These are phyloP conservation scores for Phytopythium ostracodes DNA, from an alignment of 352 stramenopile species.

Conservation along the genomic window DNA sequence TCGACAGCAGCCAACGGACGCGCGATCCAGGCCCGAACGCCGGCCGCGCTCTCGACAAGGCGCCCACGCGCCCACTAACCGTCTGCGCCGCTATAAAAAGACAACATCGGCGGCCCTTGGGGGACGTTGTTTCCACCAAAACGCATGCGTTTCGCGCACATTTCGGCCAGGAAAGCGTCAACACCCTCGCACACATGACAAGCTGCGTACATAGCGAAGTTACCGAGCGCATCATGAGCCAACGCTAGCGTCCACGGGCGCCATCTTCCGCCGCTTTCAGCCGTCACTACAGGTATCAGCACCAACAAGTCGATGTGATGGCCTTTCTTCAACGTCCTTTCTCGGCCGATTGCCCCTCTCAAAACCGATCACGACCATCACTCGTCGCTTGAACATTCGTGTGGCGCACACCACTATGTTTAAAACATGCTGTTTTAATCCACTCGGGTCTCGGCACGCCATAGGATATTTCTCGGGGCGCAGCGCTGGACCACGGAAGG, in stretches of 20 bases:
- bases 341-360: neutral
- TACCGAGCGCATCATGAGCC: too few species aligned
- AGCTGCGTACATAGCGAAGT: too few species aligned
- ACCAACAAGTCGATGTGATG: too few species aligned
- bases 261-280: too few species aligned
- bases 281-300: too few species aligned
- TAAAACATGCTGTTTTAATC: neutral
- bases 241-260: too few species aligned
- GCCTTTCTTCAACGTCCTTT: neutral
- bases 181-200: neutral
- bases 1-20: neutral
- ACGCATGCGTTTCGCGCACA: neutral
- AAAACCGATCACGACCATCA: neutral
- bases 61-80: neutral
- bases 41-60: neutral
- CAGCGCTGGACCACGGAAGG: neutral
- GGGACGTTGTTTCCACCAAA: neutral
- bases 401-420: neutral
- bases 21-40: neutral
- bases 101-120: neutral
- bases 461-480: slow-evolving; percentile 9
- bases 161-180: neutral
- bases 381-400: neutral
- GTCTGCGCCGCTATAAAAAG: neutral
- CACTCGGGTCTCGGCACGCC: neutral